A percentile compares a stretch with the other conserved stretches of the same genome.
phyloP scores from a whole-genome alignment of 768 basidiomycete genomes.

The Rhizopogon sp. region DNA sequence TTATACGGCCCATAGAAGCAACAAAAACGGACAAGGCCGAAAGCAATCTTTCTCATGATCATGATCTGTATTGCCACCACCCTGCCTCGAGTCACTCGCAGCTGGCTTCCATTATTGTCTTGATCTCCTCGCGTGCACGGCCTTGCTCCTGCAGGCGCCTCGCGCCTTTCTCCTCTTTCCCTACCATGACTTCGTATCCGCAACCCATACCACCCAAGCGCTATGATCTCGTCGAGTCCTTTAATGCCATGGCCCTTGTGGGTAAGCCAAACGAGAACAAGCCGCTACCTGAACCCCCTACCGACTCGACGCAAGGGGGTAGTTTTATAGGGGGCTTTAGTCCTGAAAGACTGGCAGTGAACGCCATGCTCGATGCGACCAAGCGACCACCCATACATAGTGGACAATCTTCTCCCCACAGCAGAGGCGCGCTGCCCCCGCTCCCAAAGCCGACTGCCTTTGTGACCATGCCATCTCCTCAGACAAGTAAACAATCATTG shows the following conservation, averaged over 20 bases:
- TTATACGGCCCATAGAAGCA: not conserved
- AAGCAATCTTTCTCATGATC: conserved; percentile 8
- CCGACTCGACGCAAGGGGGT: not conserved
- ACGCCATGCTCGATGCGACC: conserved; percentile 4
- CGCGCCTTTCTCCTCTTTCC: not conserved
- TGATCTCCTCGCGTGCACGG: not conserved
- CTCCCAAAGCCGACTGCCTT: conserved; percentile 20
- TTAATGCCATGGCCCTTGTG: conserved; percentile 29
- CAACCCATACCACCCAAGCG: conserved; percentile 10
- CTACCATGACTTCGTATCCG: not conserved
- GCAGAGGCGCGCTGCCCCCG: conserved; percentile 11
- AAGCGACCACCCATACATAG: conserved; percentile 6
- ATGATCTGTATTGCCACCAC: conserved; percentile 4
- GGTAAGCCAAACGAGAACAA: conserved; percentile 12
- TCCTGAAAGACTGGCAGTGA: conserved; percentile 10
- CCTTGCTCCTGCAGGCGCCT: conserved; percentile 5
- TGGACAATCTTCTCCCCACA: conserved; percentile 6
- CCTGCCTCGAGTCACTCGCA: conserved; percentile 12
- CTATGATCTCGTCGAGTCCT: conserved; percentile 26
- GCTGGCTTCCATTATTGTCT: conserved; percentile 11
- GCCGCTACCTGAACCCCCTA: conserved; percentile 12
- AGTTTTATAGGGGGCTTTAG: conserved; percentile 50
- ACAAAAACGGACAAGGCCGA: conserved; percentile 6
- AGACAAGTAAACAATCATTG: conserved; percentile 22
- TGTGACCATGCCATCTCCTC: conserved; percentile 34